Conservation (phyloP, 768 basidiomycete species). For the Macrocybe gigantea region DNA sequence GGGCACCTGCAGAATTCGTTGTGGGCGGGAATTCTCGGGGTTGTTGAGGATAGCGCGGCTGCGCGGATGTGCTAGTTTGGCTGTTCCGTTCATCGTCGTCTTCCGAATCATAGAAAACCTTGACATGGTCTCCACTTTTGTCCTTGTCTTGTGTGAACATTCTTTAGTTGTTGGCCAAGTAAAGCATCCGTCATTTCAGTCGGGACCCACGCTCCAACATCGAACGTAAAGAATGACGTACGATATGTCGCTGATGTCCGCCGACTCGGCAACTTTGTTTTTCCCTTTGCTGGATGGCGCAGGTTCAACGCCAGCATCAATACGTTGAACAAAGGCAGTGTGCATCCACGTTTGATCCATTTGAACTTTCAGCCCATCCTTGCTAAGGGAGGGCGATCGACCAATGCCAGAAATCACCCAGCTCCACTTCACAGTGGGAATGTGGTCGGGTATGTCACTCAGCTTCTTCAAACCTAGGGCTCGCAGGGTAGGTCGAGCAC, state of each 20-base stretch:
- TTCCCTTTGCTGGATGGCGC: conserved; percentile 18
- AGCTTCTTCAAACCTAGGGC: conserved; percentile 44
- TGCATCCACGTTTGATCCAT: conserved; percentile 36
- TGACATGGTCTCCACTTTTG: background rate
- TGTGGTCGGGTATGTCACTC: conserved; percentile 54
- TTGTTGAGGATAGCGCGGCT: conserved; percentile 5
- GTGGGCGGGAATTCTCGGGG: background rate
- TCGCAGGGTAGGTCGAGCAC: conserved; percentile 22
- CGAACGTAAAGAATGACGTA: conserved; percentile 19
- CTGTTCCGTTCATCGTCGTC: conserved; percentile 10
- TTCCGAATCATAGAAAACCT: conserved; percentile 11
- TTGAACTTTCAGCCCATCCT: conserved; percentile 21
- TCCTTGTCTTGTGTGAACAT: background rate
- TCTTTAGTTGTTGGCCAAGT: conserved; percentile 5
- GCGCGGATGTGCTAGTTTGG: too few species aligned
- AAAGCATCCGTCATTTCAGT: conserved; percentile 32
- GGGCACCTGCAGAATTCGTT: too few species aligned
- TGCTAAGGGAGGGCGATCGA: conserved; percentile 11
- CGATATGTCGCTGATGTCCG: conserved; percentile 43
- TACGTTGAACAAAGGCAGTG: conserved; percentile 42
- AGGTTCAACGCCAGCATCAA: conserved; percentile 34
- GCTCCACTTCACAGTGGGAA: conserved; percentile 59
- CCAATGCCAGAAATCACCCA: conserved; percentile 47
- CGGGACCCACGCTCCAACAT: conserved; percentile 1
- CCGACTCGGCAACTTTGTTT: conserved; percentile 15